Base-by-base conservation (phyloP, 2,329 filamentous ascomycete genomes). In the Grosmannia serpens region DNA sequence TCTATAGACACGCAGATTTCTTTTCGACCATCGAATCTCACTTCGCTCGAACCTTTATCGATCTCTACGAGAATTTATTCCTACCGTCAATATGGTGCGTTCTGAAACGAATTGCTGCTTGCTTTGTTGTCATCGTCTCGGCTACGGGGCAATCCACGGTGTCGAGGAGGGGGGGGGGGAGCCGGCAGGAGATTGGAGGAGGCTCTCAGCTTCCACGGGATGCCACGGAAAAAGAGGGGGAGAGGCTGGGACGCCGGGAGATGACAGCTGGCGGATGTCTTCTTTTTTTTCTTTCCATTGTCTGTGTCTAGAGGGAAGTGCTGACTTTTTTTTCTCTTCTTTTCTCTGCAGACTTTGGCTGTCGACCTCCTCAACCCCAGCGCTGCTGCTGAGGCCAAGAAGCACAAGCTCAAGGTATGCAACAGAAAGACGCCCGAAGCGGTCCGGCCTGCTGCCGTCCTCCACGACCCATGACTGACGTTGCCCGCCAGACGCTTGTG, bases 371-470 rank as follows among this genome's bases (percentile, higher is more conserved):
- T 99, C 80, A 97, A 99, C 90, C 94, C 94, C 75, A 89, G 88
- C 75, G 88, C 92, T 80, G 89, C 90, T 79, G 86, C 92, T 78
- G 94, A 99, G 88, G 91, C 91, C 74, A 90, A 91, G 83, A 97
- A 97, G 89, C 94, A 99, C 89, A 99, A 99, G 90, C 90, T 99
- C 78, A 99, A 99, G 91, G 91, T 96, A 90, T 35, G 24, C 54
- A 20, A 2, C 29, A 9, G 50, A 5, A 4, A 27, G 7, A n/a
- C 33, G 20, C 13, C 41, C n/a, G 27, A 35, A 47, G n/a, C 11
- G 35, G 17, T 17, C 35, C 35, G 4, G 9, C 27, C 49, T 17
- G 26, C 26, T 51, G 24, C 24, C 10, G 27, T 17, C 8, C 49
- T 13, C 24, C 49, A 10, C 49, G 3, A 51, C 17, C 33, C 24